Base-by-base conservation (phyloP, 148 eudicot genomes). In the Amaranthus hypochondriacus region DNA sequence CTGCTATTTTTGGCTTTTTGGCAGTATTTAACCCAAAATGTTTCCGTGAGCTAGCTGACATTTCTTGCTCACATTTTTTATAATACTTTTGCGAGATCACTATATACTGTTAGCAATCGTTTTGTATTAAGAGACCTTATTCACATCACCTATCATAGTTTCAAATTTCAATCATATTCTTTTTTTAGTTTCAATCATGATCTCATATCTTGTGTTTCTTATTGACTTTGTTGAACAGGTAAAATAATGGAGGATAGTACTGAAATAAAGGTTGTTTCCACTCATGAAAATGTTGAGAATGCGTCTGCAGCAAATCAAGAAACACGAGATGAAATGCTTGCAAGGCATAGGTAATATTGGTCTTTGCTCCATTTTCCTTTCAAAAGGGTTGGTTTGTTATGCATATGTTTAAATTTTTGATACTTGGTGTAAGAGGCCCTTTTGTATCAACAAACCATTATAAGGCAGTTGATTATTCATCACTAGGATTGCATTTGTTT, bases 301-400 rank as follows among this genome's bases (percentile, higher is more conserved):
- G 75, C 66, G 44, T 28, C 83, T 56, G 48, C 62, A 5, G 60
- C 70, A 72, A 78, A 79, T n/a, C 69, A 76, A 47, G 91, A 89
- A 83, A 86, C 88, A 39, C 89, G 86, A 68, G 91, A 89, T 74
- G 91, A 87, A 82, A 82, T 89, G 86, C 89, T 89, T 70, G 69
- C 88, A 61, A 87, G 94, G 70, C 94, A 89, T 76, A 83, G 94
- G 94, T 89, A 68, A 70, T 70, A 47, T 11, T 18, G 65, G 56
- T 53, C 49, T 62, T 1, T 44, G 8, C 51, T 60, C 42, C 21
- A 44, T 60, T 2, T 44, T 6, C 28, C 0, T n/a, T 44, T 21
- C 21, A 56, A 11, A 54, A 43, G 48, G 13, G 44, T 39, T 28
- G 39, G 21, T 46, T 66, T 2, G 13, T 28, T 56, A 11, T 58